Percentiles rank a stretch among this genome's conserved stretches.
These are phyloP conservation scores for Chrysanthemum makinoi DNA, from an alignment of 129 eudicot genomes.

Conservation along the genomic window DNA sequence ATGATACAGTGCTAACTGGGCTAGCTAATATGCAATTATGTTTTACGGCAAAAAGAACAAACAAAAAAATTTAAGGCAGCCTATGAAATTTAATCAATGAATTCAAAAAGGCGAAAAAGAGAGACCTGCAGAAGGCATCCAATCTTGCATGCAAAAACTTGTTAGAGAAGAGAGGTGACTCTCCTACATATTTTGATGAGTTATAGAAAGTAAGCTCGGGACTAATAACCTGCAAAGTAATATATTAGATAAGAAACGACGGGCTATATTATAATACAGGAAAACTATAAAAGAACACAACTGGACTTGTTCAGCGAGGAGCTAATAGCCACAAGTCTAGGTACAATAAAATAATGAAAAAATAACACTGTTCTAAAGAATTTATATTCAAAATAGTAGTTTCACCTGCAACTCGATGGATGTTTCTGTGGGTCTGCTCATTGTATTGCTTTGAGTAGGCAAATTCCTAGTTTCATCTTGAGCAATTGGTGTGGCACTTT, in stretches of 20 bases:
- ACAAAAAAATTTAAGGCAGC: conserved; percentile 13
- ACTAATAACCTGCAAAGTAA: conserved; percentile 73
- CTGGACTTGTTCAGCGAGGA: neutral
- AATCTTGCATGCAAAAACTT: conserved; percentile 87
- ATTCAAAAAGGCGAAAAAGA: conserved; percentile 17
- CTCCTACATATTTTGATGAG: conserved; percentile 66
- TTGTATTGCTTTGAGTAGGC: conserved; percentile 40
- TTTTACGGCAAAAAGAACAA: neutral
- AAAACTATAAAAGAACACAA: neutral
- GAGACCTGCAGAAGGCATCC: conserved; percentile 93
- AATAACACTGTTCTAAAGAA: neutral
- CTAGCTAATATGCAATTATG: conserved; percentile 14
- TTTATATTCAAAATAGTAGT: conserved; percentile 9
- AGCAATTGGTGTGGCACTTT: conserved; percentile 30
- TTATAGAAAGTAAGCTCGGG: conserved; percentile 97
- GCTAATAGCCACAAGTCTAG: conserved; percentile 13
- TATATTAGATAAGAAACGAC: conserved; percentile 9
- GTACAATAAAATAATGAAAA: neutral
- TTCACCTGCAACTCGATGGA: conserved; percentile 84
- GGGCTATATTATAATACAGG: neutral
- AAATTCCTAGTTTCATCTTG: conserved; percentile 30
- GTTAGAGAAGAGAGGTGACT: conserved; percentile 64
- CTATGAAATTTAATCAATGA: conserved; percentile 3
- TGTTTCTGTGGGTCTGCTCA: conserved; percentile 58
- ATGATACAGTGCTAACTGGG: conserved; percentile 5